Conservation (phyloP, 148 eudicot genomes). For the Mesembryanthemum crystallinum region DNA sequence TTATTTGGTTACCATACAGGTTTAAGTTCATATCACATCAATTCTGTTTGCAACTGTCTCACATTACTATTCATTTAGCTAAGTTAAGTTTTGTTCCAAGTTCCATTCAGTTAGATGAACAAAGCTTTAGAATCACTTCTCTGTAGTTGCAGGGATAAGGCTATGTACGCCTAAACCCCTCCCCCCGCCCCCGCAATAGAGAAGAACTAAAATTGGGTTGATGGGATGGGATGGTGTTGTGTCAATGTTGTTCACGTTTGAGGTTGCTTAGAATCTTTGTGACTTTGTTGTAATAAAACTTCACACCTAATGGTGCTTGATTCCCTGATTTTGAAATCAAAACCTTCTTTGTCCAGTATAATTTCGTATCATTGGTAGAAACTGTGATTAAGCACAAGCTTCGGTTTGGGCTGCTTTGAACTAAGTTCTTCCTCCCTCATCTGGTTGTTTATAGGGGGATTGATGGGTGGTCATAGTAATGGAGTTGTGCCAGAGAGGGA, state of each 20-base stretch:
- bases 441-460: slow-evolving; percentile 44
- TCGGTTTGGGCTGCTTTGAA: background rate
- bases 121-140: background rate
- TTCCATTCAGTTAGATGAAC: too few species aligned
- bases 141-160: background rate
- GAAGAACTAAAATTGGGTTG: background rate
- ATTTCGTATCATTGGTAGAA: background rate
- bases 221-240: background rate
- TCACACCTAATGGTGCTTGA: background rate
- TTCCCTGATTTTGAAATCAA: background rate
- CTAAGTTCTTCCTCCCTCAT: slow-evolving; percentile 9
- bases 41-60: too few species aligned
- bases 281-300: background rate
- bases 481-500: slow-evolving; percentile 60
- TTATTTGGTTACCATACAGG: too few species aligned
- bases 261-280: background rate
- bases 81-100: too few species aligned
- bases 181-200: background rate
- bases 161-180: background rate
- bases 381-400: background rate
- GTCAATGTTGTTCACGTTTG: background rate
- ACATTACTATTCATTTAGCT: too few species aligned
- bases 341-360: background rate
- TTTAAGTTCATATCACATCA: too few species aligned
- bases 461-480: slow-evolving; percentile 49